Evolutionary conservation across 1,284 basidiomycete genomes (phyloP).

Genomic region (Trametes versicolor): DNA sequence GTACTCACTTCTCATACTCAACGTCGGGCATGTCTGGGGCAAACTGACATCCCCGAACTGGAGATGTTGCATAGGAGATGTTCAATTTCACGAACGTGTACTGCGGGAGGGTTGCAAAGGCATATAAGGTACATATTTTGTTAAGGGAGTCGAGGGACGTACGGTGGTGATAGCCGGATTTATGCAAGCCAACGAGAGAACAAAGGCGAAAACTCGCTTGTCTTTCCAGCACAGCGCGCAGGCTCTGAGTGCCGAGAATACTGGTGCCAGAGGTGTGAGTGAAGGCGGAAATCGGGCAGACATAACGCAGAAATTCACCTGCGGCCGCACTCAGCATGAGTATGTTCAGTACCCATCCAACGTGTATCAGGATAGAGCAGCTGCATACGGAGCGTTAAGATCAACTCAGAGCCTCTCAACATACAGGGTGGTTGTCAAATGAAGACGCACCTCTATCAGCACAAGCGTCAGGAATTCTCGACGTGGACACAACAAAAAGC

Average conservation of each 20-base stretch:
- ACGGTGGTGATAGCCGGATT: slow-evolving; percentile 6
- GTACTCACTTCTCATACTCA: not conserved
- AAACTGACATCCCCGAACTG: not conserved
- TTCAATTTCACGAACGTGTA: not conserved
- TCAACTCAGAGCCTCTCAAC: not conserved
- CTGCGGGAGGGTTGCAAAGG: not conserved
- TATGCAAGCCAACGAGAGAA: slow-evolving; percentile 10
- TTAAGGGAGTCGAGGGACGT: not conserved
- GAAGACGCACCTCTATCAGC: not conserved
- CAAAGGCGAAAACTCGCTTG: not conserved
- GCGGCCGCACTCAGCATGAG: slow-evolving; percentile 16
- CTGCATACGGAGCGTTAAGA: not conserved
- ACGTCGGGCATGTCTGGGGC: not conserved
- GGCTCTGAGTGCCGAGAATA: slow-evolving; percentile 1
- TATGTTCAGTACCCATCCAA: slow-evolving; percentile 18
- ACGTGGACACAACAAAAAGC: not conserved
- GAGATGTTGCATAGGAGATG: not conserved
- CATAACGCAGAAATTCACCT: too few species aligned
- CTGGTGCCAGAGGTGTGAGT: too few species aligned
- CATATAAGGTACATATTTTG: too few species aligned
- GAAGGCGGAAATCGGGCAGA: too few species aligned
- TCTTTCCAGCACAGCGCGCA: slow-evolving; percentile 18
- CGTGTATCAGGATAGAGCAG: slow-evolving; percentile 10
- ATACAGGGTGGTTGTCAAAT: not conserved
- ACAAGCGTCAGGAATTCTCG: too few species aligned